These are phyloP conservation scores for Priceomyces melissophilus DNA, from an alignment of 805 yeast genomes.

Conservation along the genomic window DNA sequence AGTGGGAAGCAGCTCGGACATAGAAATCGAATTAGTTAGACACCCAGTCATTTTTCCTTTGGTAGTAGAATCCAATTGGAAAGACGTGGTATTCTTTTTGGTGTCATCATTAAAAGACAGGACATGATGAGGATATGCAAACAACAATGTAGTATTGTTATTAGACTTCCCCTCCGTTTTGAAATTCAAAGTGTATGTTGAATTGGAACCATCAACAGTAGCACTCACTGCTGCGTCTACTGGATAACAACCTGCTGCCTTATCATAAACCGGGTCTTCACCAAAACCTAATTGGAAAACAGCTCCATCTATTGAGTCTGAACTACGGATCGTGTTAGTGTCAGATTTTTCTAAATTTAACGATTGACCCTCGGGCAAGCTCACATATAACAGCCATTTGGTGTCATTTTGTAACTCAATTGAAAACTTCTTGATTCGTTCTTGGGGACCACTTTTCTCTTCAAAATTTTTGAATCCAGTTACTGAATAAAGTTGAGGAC, in stretches of 20 bases:
- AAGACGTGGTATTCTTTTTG: slow-evolving; percentile 24
- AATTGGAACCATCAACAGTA: slow-evolving; percentile 21
- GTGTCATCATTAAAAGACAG: slow-evolving; percentile 36
- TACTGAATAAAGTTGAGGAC: slow-evolving; percentile 6
- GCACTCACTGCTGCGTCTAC: slow-evolving; percentile 42
- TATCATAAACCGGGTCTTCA: slow-evolving; percentile 41
- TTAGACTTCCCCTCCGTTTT: slow-evolving; percentile 43
- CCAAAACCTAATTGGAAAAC: slow-evolving; percentile 28
- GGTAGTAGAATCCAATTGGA: slow-evolving; percentile 46
- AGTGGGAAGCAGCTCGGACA: slow-evolving; percentile 43
- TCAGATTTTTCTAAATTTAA: slow-evolving; percentile 21
- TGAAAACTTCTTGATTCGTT: slow-evolving; percentile 12
- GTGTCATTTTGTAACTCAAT: slow-evolving; percentile 13
- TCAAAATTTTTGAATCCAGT: slow-evolving; percentile 7
- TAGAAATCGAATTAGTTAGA: slow-evolving; percentile 35
- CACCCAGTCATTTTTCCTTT: slow-evolving; percentile 47
- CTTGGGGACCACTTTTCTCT: slow-evolving; percentile 6
- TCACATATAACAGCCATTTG: slow-evolving; percentile 14
- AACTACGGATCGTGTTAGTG: slow-evolving; percentile 16
- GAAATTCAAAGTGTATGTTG: slow-evolving; percentile 42
- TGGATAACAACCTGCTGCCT: slow-evolving; percentile 62
- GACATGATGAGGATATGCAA: slow-evolving; percentile 68
- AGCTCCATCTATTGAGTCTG: slow-evolving; percentile 12
- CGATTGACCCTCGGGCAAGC: slow-evolving; percentile 23
- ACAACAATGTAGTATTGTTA: slow-evolving; percentile 45